Conservation (phyloP, 805 yeast species). For the Starmerella apicola region DNA sequence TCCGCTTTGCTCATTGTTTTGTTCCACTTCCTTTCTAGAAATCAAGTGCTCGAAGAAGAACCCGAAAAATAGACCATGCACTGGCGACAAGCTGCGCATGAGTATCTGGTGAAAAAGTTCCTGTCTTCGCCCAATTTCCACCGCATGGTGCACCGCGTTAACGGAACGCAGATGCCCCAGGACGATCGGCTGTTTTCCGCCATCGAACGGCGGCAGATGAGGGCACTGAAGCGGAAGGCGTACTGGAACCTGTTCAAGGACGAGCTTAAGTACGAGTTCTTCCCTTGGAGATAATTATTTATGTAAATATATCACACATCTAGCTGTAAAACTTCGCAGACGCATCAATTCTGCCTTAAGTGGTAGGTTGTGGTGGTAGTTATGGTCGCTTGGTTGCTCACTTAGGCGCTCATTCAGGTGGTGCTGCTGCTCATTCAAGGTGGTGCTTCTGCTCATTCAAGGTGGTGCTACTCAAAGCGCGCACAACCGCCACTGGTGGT, state of each 20-base stretch:
- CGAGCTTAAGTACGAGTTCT: constrained; percentile 20
- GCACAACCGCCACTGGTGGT: too few relatives aligned
- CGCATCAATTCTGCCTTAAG: too few relatives aligned
- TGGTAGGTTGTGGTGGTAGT: too few relatives aligned
- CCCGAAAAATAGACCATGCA: constrained; percentile 9
- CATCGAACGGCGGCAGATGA: constrained; percentile 5
- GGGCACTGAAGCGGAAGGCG: constrained; percentile 11
- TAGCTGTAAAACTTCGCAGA: too few relatives aligned
- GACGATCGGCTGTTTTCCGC: not conserved
- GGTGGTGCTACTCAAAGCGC: too few relatives aligned
- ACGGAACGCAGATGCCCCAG: constrained; percentile 16
- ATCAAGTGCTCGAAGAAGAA: constrained; percentile 20
- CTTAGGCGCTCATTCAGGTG: too few relatives aligned
- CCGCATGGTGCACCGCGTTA: constrained; percentile 19
- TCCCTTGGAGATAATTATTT: too few relatives aligned
- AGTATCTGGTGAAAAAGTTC: constrained; percentile 18
- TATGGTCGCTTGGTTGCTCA: too few relatives aligned
- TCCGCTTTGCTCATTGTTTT: constrained; percentile 59
- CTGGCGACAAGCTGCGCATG: constrained; percentile 20
- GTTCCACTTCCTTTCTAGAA: constrained; percentile 55
- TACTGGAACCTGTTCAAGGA: constrained; percentile 20
- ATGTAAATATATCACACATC: too few relatives aligned
- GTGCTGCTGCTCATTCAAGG: too few relatives aligned
- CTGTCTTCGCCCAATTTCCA: constrained; percentile 22
- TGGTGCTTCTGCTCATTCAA: too few relatives aligned